Percentiles rank a stretch among this genome's conserved stretches.
These are phyloP conservation scores for Ambrosiella xylebori DNA, from an alignment of 2,329 filamentous ascomycete genomes.

Conservation along the genomic window DNA sequence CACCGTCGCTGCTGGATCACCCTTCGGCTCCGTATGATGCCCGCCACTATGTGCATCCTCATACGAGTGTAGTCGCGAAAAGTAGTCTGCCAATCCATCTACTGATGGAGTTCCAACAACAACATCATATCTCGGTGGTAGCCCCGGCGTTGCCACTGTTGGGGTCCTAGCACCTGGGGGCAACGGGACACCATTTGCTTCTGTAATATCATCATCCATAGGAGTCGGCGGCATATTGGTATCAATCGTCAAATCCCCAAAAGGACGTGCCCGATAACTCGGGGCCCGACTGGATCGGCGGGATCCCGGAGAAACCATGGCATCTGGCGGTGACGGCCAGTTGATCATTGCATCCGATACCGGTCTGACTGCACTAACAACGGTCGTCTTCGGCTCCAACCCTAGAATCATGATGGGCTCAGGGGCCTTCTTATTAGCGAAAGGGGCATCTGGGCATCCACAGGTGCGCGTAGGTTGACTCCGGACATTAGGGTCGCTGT, in stretches of 20 bases:
- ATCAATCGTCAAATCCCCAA: constrained; percentile 41
- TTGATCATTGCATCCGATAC: background rate
- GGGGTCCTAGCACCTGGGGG: constrained; percentile 63
- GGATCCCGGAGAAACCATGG: background rate
- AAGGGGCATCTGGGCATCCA: constrained; percentile 34
- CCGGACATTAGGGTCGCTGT: constrained; percentile 31
- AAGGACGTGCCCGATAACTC: constrained; percentile 75
- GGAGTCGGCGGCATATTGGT: constrained; percentile 19
- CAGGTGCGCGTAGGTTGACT: constrained; percentile 27
- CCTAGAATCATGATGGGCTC: background rate
- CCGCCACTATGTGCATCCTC: constrained; percentile 24
- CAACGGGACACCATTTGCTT: constrained; percentile 36
- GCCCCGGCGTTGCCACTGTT: constrained; percentile 51
- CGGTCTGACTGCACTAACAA: background rate
- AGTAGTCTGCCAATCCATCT: constrained; percentile 69
- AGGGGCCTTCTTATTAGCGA: background rate
- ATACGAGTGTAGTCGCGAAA: constrained; percentile 59
- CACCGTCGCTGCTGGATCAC: constrained; percentile 18
- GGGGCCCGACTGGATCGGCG: constrained; percentile 51
- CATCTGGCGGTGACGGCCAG: background rate
- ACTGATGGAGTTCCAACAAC: constrained; percentile 55
- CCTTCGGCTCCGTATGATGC: background rate
- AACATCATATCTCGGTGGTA: constrained; percentile 58
- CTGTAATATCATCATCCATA: constrained; percentile 16
- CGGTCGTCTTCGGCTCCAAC: constrained; percentile 4